Evolutionary conservation across 257 asterid genomes (phyloP).

Genomic region (Handroanthus guayacan): DNA sequence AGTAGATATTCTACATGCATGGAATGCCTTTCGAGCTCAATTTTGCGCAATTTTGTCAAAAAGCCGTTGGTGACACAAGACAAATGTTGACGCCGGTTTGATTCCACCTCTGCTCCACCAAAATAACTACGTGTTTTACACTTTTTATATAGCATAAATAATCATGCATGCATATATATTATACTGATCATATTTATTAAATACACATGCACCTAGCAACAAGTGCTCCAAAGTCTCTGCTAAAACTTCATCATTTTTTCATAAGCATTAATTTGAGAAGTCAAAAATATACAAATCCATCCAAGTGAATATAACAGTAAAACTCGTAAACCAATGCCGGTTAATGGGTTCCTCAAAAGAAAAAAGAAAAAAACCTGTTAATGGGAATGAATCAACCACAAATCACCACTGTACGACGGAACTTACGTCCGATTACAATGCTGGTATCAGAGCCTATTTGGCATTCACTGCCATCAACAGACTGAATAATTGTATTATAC

Average conservation of each 20-base stretch:
- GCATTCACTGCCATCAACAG: background rate
- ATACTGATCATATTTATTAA: no score
- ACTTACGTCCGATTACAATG: conserved; percentile 9
- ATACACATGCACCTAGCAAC: no score
- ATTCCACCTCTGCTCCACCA: no score
- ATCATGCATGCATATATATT: no score
- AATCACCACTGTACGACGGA: background rate
- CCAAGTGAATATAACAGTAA: background rate
- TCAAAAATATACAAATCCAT: background rate
- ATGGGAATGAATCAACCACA: background rate
- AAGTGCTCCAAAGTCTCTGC: background rate
- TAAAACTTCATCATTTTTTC: background rate
- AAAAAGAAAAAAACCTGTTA: background rate
- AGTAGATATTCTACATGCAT: no score
- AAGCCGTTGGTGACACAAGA: no score
- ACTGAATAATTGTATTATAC: background rate
- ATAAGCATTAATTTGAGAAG: background rate
- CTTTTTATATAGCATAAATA: no score
- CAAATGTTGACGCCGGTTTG: no score
- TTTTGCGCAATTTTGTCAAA: no score
- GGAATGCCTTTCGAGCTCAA: no score
- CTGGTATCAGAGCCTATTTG: conserved; percentile 2
- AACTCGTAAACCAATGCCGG: background rate
- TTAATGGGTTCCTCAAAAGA: background rate
- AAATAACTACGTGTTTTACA: no score